A percentile compares a stretch with the other conserved stretches of the same genome.
Evolutionary conservation across 306 rosid genomes (phyloP).

Genomic region (Quercus berberidifolia): DNA sequence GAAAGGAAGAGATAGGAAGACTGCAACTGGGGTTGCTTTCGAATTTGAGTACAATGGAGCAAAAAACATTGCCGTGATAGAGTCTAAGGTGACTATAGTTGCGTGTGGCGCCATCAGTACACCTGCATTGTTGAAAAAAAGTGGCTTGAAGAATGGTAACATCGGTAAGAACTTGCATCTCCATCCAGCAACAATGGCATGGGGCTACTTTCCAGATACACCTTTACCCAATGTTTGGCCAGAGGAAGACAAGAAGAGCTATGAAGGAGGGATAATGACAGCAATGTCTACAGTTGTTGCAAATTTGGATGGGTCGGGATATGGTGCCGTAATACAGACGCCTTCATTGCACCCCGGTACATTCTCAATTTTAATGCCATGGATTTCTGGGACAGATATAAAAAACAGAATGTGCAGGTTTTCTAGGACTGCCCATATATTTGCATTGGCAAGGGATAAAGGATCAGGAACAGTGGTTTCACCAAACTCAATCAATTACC

Average conservation of each 20-base stretch:
- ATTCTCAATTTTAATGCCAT: slow-evolving; percentile 76
- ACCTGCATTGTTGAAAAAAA: slow-evolving; percentile 55
- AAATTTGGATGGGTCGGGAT: slow-evolving; percentile 53
- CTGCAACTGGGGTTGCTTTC: slow-evolving; percentile 55
- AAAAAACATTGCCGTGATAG: slow-evolving; percentile 59
- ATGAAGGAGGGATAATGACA: slow-evolving; percentile 90
- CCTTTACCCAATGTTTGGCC: slow-evolving; percentile 45
- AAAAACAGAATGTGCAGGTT: slow-evolving; percentile 59
- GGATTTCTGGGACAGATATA: slow-evolving; percentile 66
- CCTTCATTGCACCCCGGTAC: slow-evolving; percentile 86
- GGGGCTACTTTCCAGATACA: slow-evolving; percentile 78
- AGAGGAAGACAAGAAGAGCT: slow-evolving; percentile 58
- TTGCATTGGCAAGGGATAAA: slow-evolving; percentile 73
- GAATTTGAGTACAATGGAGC: slow-evolving; percentile 36
- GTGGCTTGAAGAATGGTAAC: slow-evolving; percentile 61
- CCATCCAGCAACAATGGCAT: slow-evolving; percentile 84
- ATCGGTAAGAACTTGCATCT: slow-evolving; percentile 77
- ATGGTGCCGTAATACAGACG: slow-evolving; percentile 77
- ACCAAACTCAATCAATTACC: slow-evolving; percentile 35
- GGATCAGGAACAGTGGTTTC: slow-evolving; percentile 60
- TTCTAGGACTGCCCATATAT: slow-evolving; percentile 73
- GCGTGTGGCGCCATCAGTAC: slow-evolving; percentile 84
- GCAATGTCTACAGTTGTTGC: slow-evolving; percentile 73
- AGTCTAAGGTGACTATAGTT: slow-evolving; percentile 70
- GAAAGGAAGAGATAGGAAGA: slow-evolving; percentile 35